These are phyloP conservation scores for Neoboletus subvelutipes DNA, from an alignment of 768 basidiomycete species.

Conservation along the genomic window DNA sequence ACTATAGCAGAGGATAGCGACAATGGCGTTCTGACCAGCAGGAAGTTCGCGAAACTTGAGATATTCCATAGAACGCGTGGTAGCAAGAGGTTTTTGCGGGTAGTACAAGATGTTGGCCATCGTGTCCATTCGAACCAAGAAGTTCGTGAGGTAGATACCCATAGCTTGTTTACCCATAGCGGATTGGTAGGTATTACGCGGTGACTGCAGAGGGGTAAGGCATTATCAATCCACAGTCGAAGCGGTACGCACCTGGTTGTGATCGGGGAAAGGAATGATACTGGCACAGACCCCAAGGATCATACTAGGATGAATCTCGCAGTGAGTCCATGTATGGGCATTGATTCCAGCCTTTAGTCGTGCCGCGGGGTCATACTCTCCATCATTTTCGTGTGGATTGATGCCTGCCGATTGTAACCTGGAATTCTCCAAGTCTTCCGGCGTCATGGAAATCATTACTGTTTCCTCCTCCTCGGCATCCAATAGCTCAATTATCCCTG, in stretches of 20 bases:
- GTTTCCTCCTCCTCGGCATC: slow-evolving; percentile 99
- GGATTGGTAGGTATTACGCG: slow-evolving; percentile 99
- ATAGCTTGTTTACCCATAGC: slow-evolving; percentile 99
- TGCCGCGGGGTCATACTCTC: slow-evolving; percentile 82
- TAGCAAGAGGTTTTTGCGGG: slow-evolving; percentile 97
- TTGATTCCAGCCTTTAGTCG: slow-evolving; percentile 82
- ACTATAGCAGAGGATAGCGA: slow-evolving; percentile 97
- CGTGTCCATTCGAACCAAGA: slow-evolving; percentile 98
- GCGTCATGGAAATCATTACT: slow-evolving; percentile 99
- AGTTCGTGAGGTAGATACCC: slow-evolving; percentile 98
- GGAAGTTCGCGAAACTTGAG: slow-evolving; percentile 98
- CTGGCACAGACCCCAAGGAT: slow-evolving; percentile 97
- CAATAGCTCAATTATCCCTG: slow-evolving; percentile 88
- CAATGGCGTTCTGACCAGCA: slow-evolving; percentile 98
- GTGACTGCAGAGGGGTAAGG: slow-evolving; percentile 59
- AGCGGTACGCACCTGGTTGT: slow-evolving; percentile 78
- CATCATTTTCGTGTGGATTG: slow-evolving; percentile 58
- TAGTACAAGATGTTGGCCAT: slow-evolving; percentile 99
- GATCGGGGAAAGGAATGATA: slow-evolving; percentile 99
- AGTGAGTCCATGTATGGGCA: slow-evolving; percentile 95
- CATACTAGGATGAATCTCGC: slow-evolving; percentile 99
- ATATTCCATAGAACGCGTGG: slow-evolving; percentile 99
- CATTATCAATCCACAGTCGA: background rate
- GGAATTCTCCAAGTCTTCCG: slow-evolving; percentile 90
- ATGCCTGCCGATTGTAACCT: slow-evolving; percentile 61